These are phyloP conservation scores for Leishmania arabica DNA, from an alignment of 208 protist species.

Conservation along the genomic window DNA sequence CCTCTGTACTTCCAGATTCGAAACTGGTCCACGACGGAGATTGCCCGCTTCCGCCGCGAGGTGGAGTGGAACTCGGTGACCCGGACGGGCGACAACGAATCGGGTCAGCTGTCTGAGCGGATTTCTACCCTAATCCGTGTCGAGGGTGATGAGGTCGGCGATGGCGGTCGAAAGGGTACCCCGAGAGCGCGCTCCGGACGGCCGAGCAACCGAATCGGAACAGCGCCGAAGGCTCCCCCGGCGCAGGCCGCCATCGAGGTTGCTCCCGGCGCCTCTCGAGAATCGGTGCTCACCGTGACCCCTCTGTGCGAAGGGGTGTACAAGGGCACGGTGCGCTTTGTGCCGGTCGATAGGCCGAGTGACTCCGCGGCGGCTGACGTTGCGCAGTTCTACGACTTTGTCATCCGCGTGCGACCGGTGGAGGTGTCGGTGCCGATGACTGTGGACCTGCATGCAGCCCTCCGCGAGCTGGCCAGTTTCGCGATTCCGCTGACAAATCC, in stretches of 20 bases:
- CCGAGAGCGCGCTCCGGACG: constrained; percentile 21
- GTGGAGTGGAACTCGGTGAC: constrained; percentile 67
- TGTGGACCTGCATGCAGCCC: constrained; percentile 76
- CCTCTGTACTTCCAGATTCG: constrained; percentile 29
- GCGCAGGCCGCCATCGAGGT: constrained; percentile 81
- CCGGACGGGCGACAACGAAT: constrained; percentile 1
- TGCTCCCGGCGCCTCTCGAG: constrained; percentile 52
- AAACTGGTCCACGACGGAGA: constrained; percentile 28
- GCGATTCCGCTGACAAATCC: constrained; percentile 91
- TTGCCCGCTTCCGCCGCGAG: constrained; percentile 86
- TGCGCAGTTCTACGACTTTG: constrained; percentile 87
- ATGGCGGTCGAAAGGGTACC: neutral
- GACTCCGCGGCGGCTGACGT: constrained; percentile 41
- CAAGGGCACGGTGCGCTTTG: constrained; percentile 62
- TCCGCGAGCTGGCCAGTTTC: constrained; percentile 78
- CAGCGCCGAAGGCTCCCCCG: neutral
- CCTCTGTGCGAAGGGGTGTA: constrained; percentile 84
- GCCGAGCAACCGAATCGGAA: constrained; percentile 36
- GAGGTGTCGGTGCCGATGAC: constrained; percentile 26
- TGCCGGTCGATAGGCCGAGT: constrained; percentile 56
- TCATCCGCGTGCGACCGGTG: constrained; percentile 48
- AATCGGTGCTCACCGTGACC: constrained; percentile 81
- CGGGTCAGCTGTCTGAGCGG: neutral
- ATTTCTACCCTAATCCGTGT: constrained; percentile 7
- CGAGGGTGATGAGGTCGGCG: neutral